These are phyloP conservation scores for Rubia balearica DNA, from an alignment of 305 asterid species.

Conservation along the genomic window DNA sequence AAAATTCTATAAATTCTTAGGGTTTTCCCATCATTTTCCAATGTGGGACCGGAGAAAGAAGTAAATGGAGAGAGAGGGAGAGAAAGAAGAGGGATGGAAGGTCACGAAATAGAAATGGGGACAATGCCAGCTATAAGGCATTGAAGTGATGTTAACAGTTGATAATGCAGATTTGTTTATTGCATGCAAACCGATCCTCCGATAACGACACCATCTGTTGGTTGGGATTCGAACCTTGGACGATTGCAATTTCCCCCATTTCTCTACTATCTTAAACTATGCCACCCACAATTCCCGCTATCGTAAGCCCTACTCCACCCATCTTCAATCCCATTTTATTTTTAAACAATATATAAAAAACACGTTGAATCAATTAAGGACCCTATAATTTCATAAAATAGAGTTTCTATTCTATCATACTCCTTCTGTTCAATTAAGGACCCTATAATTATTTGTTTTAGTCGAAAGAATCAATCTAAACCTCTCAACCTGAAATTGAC, in stretches of 20 bases:
- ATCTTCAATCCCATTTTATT: neutral
- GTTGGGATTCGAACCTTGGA: constrained; percentile 23
- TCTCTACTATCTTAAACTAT: constrained; percentile 3
- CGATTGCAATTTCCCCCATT: constrained; percentile 11
- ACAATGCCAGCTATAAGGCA: constrained; percentile 42
- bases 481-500: too few relatives aligned
- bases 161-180: constrained; percentile 3
- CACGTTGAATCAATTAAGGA: too few relatives aligned
- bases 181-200: constrained; percentile 25
- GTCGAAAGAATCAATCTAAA: too few relatives aligned
- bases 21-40: too few relatives aligned
- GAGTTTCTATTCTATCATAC: too few relatives aligned
- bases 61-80: neutral
- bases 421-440: too few relatives aligned
- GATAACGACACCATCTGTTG: constrained; percentile 29
- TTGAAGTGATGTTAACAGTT: constrained; percentile 9
- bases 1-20: too few relatives aligned
- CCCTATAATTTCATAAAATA: too few relatives aligned
- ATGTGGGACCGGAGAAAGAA: too few relatives aligned
- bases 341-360: too few relatives aligned
- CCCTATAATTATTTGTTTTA: too few relatives aligned
- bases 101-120: constrained; percentile 10
- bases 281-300: constrained; percentile 39
- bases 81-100: neutral
- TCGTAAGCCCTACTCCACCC: constrained; percentile 24